A percentile compares a stretch with the other conserved stretches of the same genome.
phyloP scores from a whole-genome alignment of 148 eudicot species.

The Camellia lanceoleosa region DNA sequence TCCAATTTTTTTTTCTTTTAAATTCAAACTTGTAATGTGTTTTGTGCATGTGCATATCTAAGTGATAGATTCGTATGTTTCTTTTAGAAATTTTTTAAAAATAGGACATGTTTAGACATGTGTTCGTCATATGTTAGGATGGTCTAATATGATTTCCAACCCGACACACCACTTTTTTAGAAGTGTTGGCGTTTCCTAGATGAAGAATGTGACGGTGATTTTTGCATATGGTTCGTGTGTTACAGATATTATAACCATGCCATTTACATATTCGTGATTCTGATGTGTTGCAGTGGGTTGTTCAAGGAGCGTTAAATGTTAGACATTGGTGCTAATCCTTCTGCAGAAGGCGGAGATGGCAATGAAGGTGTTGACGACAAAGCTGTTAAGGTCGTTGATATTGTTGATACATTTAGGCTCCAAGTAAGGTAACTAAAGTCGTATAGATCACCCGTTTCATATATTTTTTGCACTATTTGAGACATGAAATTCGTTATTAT shows the following conservation, averaged over 20 bases:
- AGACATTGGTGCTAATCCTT: no score
- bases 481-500: neutral
- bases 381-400: conserved; percentile 48
- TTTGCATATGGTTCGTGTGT: neutral
- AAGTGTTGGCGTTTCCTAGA: no score
- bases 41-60: no score
- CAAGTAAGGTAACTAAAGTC: conserved; percentile 33
- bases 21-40: no score
- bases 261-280: neutral
- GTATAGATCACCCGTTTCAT: neutral
- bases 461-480: neutral
- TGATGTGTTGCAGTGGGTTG: conserved; percentile 18
- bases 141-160: no score
- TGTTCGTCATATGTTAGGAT: no score
- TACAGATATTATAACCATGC: neutral
- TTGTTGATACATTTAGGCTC: conserved; percentile 50
- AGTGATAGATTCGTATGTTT: no score
- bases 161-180: no score
- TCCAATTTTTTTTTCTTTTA: no score
- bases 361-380: conserved; percentile 60
- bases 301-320: conserved; percentile 16
- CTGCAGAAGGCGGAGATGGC: conserved; percentile 22
- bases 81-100: no score
- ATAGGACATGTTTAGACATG: no score
- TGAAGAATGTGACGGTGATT: no score